A percentile compares a stretch with the other conserved stretches of the same genome.
Evolutionary conservation across 176 grass and related monocot species (phyloP).

Genomic region (Rhynchospora pubera): DNA sequence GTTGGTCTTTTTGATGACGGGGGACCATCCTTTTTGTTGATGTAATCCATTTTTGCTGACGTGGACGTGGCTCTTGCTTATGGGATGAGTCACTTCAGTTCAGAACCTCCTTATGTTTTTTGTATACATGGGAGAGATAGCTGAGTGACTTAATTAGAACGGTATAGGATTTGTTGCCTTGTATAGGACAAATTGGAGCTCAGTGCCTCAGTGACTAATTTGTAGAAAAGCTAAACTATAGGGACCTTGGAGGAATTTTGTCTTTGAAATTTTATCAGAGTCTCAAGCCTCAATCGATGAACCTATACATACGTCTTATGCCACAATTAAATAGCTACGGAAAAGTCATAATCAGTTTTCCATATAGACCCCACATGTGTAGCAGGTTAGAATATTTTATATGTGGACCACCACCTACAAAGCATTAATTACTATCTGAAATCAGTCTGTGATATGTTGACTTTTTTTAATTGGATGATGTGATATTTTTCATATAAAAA

Average conservation of each 20-base stretch:
- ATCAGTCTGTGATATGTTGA: not conserved
- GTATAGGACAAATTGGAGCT: not conserved
- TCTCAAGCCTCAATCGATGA: not conserved
- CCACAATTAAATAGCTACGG: not conserved
- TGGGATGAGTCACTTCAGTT: not conserved
- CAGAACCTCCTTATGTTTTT: not conserved
- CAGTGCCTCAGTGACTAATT: not conserved
- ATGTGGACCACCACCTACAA: not conserved
- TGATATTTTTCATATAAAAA: slow-evolving; percentile 3
- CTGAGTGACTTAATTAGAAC: not conserved
- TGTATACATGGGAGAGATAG: not conserved
- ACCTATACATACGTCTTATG: not conserved
- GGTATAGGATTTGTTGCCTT: too few relatives aligned
- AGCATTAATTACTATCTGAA: not conserved
- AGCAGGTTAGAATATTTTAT: not conserved
- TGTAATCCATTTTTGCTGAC: not conserved
- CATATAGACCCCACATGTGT: not conserved
- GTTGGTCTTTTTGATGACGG: not conserved
- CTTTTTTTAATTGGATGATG: not conserved
- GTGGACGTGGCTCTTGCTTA: not conserved
- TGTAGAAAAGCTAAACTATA: not conserved
- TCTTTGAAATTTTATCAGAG: not conserved
- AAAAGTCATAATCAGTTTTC: not conserved
- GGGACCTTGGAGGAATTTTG: too few relatives aligned
- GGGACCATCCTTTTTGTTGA: not conserved